A percentile compares a stretch with the other conserved stretches of the same genome.
These are phyloP conservation scores for Dillenia turbinata DNA, from an alignment of 164 flowering plant genomes.

Conservation along the genomic window DNA sequence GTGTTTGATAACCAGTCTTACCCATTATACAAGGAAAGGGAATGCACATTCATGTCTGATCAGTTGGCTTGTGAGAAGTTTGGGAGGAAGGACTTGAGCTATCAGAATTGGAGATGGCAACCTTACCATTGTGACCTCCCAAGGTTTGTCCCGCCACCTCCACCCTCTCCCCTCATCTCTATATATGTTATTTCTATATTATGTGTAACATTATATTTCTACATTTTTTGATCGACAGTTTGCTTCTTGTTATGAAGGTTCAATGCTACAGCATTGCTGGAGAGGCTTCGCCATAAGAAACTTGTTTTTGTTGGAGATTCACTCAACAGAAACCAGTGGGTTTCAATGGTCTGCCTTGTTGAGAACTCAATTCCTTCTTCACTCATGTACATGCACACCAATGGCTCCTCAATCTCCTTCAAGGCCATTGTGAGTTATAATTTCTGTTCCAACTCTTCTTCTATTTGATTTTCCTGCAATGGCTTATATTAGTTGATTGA, in stretches of 20 bases:
- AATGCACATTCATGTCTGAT: conserved; percentile 83
- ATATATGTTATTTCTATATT: background rate
- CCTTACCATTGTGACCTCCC: conserved; percentile 83
- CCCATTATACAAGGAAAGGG: conserved; percentile 64
- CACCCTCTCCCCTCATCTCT: conserved; percentile 10
- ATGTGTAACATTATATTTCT: conserved; percentile 4
- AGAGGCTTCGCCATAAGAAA: conserved; percentile 74
- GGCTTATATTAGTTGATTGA: background rate
- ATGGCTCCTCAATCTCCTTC: conserved; percentile 60
- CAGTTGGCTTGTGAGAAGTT: conserved; percentile 80
- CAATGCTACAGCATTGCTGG: conserved; percentile 74
- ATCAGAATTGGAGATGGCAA: conserved; percentile 91
- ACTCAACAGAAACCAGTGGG: conserved; percentile 79
- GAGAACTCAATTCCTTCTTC: conserved; percentile 36
- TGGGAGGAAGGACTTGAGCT: conserved; percentile 69
- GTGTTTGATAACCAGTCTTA: conserved; percentile 65
- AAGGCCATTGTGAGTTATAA: conserved; percentile 46
- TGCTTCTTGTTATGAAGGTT: conserved; percentile 53
- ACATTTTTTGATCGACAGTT: conserved; percentile 17
- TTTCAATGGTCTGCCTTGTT: conserved; percentile 78
- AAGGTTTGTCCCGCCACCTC: conserved; percentile 30
- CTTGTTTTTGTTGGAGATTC: conserved; percentile 88
- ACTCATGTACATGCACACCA: conserved; percentile 42
- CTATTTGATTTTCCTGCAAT: too few species aligned
- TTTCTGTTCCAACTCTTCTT: too few species aligned